Percentiles rank a stretch among this genome's conserved stretches.
Conservation (phyloP, 805 yeast genomes). For the Lipomyces sp. region DNA sequence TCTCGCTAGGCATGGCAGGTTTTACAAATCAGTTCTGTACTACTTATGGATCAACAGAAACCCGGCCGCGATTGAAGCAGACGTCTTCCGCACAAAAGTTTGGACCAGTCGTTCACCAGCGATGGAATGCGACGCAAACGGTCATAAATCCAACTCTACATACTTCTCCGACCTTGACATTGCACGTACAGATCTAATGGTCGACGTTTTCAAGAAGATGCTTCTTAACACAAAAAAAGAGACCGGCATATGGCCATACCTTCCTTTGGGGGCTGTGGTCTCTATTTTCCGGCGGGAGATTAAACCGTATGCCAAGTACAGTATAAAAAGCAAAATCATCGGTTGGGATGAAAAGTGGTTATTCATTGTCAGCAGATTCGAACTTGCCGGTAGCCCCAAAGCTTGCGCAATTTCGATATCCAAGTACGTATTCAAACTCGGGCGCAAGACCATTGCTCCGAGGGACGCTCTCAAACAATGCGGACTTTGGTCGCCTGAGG, state of each 20-base stretch:
- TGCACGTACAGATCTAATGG: constrained; percentile 68
- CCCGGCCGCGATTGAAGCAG: constrained; percentile 11
- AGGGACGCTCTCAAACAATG: constrained; percentile 51
- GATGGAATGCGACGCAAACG: constrained; percentile 80
- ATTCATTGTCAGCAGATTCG: constrained; percentile 68
- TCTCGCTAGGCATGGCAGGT: constrained; percentile 28
- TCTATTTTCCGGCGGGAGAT: constrained; percentile 75
- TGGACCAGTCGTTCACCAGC: constrained; percentile 66
- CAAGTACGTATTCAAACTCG: constrained; percentile 80
- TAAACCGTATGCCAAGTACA: constrained; percentile 64
- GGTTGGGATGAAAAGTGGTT: constrained; percentile 93
- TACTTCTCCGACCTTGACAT: constrained; percentile 83
- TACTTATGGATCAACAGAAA: constrained; percentile 20
- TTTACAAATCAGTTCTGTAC: constrained; percentile 29
- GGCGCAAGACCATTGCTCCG: constrained; percentile 76
- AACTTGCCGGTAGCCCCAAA: constrained; percentile 45
- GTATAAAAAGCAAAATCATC: constrained; percentile 61
- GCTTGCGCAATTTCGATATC: constrained; percentile 67
- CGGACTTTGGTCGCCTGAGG: constrained; percentile 61
- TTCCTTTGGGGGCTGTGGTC: constrained; percentile 77
- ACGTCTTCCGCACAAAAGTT: constrained; percentile 42
- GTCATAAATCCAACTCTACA: constrained; percentile 87
- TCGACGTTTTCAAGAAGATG: constrained; percentile 60
- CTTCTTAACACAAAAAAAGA: constrained; percentile 54
- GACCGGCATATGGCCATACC: constrained; percentile 55